Evolutionary conservation across 345 rosid genomes (phyloP).

Genomic region (Pistacia vera): DNA sequence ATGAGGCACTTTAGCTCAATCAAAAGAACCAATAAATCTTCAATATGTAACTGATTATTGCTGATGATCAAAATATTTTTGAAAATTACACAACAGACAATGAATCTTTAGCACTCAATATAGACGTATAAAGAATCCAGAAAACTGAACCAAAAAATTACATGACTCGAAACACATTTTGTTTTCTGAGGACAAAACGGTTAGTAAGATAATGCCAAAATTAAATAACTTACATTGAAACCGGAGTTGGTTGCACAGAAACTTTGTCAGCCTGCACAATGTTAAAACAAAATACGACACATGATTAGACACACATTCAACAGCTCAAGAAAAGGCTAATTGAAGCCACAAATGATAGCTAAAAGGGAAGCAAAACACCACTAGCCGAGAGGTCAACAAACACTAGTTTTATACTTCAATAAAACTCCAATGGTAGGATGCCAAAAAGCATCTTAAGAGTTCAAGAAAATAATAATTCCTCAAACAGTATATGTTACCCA

Average conservation of each 20-base stretch:
- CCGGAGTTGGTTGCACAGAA: constrained; percentile 69
- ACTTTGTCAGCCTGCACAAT: constrained; percentile 72
- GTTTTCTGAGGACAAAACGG: background rate
- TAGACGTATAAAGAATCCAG: background rate
- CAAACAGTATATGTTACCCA: too few species aligned
- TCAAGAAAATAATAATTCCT: too few species aligned
- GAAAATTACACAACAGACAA: too few species aligned
- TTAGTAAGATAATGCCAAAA: background rate
- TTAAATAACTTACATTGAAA: constrained; percentile 72
- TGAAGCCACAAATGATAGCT: background rate
- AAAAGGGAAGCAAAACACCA: too few species aligned
- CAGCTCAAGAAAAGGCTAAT: background rate
- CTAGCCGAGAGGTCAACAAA: too few species aligned
- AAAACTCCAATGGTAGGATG: too few species aligned
- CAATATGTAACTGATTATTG: background rate
- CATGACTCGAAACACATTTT: background rate
- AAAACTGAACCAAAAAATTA: background rate
- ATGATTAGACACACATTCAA: constrained; percentile 11
- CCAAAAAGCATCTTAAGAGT: too few species aligned
- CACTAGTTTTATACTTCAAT: too few species aligned
- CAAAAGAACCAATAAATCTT: background rate
- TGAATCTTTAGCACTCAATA: too few species aligned
- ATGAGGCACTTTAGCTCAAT: too few species aligned
- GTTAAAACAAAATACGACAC: constrained; percentile 22
- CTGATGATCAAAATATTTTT: background rate